phyloP scores from a whole-genome alignment of 495 filamentous ascomycete species.

The Penicillium salamii region DNA sequence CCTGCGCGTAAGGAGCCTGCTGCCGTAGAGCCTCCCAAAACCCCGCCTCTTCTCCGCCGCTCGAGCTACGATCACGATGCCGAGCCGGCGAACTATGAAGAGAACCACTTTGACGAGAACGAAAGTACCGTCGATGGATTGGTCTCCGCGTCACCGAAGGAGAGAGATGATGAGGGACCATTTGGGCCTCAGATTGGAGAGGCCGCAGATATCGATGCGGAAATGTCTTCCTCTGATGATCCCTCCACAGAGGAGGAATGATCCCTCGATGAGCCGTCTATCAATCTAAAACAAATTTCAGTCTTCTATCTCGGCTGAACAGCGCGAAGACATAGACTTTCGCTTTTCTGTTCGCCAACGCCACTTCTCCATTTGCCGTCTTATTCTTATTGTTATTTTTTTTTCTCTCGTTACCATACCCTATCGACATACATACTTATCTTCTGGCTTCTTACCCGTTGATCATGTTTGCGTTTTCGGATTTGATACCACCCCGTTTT shows the following conservation, averaged over 20 bases:
- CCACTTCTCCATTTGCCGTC: no score
- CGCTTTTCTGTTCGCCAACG: neutral
- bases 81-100: constrained; percentile 43
- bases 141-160: constrained; percentile 38
- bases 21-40: constrained; percentile 50
- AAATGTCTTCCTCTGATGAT: constrained; percentile 2
- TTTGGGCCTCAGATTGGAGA: constrained; percentile 37
- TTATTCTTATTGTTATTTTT: constrained; percentile 14
- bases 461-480: constrained; percentile 25
- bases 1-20: constrained; percentile 33
- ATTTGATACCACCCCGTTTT: constrained; percentile 32
- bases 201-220: neutral
- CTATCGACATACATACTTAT: constrained; percentile 18
- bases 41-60: constrained; percentile 67
- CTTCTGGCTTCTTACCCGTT: constrained; percentile 17
- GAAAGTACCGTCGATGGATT: constrained; percentile 42
- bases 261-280: neutral
- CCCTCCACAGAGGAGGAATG: constrained; percentile 7
- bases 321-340: neutral
- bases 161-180: constrained; percentile 27
- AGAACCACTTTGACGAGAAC: constrained; percentile 34
- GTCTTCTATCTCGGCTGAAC: neutral
- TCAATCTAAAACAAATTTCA: neutral
- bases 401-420: constrained; percentile 10
- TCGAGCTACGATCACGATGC: constrained; percentile 73